Conservation (phyloP, 495 filamentous ascomycete species). For the Articulospora tetracladia region DNA sequence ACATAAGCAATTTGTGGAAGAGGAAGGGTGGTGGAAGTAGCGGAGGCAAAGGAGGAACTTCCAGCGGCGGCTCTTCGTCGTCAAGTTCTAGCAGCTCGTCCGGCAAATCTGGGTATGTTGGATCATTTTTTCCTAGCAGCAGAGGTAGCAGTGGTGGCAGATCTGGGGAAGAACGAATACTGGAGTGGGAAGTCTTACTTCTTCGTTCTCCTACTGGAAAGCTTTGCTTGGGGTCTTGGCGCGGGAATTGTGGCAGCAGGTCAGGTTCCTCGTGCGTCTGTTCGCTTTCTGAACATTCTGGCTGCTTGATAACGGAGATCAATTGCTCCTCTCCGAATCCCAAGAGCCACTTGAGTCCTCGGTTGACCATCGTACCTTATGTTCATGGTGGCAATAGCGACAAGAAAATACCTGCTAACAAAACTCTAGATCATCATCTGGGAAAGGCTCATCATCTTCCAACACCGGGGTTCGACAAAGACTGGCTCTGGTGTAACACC, state of each 20-base stretch:
- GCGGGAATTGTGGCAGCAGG: background rate
- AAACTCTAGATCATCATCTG: slow-evolving; percentile 18
- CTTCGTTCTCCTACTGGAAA: no score
- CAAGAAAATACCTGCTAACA: slow-evolving; percentile 8
- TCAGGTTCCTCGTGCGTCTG: background rate
- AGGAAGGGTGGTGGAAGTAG: slow-evolving; percentile 51
- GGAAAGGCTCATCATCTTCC: slow-evolving; percentile 30
- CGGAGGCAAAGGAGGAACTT: slow-evolving; percentile 37
- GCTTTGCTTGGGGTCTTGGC: background rate
- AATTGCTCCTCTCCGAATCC: background rate
- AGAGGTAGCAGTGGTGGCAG: background rate
- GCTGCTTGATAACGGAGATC: background rate
- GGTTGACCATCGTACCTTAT: background rate
- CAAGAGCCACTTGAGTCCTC: background rate
- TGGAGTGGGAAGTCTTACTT: slow-evolving; percentile 17
- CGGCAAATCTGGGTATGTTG: slow-evolving; percentile 19
- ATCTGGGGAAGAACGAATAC: background rate
- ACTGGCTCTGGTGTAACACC: slow-evolving; percentile 61
- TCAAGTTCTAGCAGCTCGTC: background rate
- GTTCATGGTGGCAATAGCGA: background rate
- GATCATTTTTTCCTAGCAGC: background rate
- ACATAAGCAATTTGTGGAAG: slow-evolving; percentile 46
- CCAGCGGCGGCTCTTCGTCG: slow-evolving; percentile 3
- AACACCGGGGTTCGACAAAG: slow-evolving; percentile 62
- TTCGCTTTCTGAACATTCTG: background rate